These are phyloP conservation scores for Shiraia bambusicola DNA, from an alignment of 2,329 filamentous ascomycete species.

Conservation along the genomic window DNA sequence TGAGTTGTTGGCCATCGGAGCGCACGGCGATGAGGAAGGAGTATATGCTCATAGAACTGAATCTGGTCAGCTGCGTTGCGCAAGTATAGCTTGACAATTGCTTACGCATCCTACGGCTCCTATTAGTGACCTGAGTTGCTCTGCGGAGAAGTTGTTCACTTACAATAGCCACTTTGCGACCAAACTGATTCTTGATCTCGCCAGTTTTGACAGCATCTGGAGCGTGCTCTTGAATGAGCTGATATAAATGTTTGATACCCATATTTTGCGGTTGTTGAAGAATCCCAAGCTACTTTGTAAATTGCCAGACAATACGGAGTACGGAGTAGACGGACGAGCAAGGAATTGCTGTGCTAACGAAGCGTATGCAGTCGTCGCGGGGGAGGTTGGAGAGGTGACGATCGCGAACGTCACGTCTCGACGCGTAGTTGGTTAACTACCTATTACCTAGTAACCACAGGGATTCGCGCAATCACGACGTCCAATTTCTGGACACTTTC, in stretches of 20 bases:
- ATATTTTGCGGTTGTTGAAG: slow-evolving; percentile 23
- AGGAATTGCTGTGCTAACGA: neutral
- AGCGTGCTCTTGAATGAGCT: slow-evolving; percentile 70
- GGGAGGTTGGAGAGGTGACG: slow-evolving; percentile 20
- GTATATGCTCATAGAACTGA: slow-evolving; percentile 96
- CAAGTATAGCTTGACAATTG: neutral
- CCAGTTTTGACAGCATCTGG: slow-evolving; percentile 95
- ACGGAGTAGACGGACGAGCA: slow-evolving; percentile 1
- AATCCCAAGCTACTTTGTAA: neutral
- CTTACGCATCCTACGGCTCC: slow-evolving; percentile 51
- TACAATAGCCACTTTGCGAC: slow-evolving; percentile 96
- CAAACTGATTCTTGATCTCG: slow-evolving; percentile 98
- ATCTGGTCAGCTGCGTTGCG: slow-evolving; percentile 17
- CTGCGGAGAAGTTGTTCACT: slow-evolving; percentile 38
- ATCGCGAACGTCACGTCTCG: slow-evolving; percentile 30
- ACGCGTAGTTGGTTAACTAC: too few species aligned
- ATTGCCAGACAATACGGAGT: too few species aligned
- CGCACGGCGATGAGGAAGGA: slow-evolving; percentile 97
- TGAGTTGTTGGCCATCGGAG: slow-evolving; percentile 94
- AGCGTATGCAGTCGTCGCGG: slow-evolving; percentile 11
- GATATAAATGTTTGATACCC: slow-evolving; percentile 49
- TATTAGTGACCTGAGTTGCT: slow-evolving; percentile 9
- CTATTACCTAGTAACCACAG: too few species aligned
- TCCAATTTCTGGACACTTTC: slow-evolving; percentile 25
- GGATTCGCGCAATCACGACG: slow-evolving; percentile 34